Evolutionary conservation across 108 stramenopile genomes (phyloP).

Genomic region (Nitzschia sp.): DNA sequence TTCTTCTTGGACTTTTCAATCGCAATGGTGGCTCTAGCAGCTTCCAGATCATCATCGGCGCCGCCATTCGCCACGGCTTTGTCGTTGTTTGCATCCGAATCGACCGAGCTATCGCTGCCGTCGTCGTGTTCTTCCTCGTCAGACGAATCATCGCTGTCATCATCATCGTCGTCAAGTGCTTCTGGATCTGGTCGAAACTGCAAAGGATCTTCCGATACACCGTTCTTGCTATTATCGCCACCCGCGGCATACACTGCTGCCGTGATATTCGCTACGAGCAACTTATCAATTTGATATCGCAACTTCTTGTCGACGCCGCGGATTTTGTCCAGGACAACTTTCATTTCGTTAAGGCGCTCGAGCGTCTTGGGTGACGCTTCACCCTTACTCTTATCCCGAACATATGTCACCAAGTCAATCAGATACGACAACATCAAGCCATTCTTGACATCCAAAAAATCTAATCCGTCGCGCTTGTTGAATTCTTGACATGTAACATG

Average conservation of each 20-base stretch:
- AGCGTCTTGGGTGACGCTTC: constrained; percentile 1
- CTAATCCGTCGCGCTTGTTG: constrained; percentile 49
- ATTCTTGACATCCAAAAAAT: constrained; percentile 81
- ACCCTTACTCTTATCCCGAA: constrained; percentile 29
- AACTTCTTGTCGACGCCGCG: constrained; percentile 84
- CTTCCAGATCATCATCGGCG: constrained; percentile 52
- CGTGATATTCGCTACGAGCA: constrained; percentile 51
- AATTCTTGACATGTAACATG: constrained; percentile 40
- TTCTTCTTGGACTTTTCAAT: constrained; percentile 17
- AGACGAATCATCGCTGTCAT: constrained; percentile 24
- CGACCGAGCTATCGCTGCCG: constrained; percentile 20
- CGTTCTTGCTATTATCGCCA: constrained; percentile 14
- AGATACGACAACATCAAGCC: constrained; percentile 71
- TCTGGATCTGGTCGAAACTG: constrained; percentile 47
- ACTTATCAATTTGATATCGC: constrained; percentile 85
- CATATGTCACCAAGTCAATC: constrained; percentile 65
- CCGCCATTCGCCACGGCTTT: constrained; percentile 41
- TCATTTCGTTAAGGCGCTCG: constrained; percentile 70
- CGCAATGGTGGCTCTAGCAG: constrained; percentile 36
- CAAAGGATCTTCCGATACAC: constrained; percentile 41
- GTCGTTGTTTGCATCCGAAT: constrained; percentile 19
- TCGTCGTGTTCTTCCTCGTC: constrained; percentile 32
- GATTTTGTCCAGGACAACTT: constrained; percentile 77
- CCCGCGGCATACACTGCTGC: constrained; percentile 46
- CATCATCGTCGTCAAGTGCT: constrained; percentile 33